Conservation (phyloP, 2,329 filamentous ascomycete species). For the Calonectria henricotiae region DNA sequence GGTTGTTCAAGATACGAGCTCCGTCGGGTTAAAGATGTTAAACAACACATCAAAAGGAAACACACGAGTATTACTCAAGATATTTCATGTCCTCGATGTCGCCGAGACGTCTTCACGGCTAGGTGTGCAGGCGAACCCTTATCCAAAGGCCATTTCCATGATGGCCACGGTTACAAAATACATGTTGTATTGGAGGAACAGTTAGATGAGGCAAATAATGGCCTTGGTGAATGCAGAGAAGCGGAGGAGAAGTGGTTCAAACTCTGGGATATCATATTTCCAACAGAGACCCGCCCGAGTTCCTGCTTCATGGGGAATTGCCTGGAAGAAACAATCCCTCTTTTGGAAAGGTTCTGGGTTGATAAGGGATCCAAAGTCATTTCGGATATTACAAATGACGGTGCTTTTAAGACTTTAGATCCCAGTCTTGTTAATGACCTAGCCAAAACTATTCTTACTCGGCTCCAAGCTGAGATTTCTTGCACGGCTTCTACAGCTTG, state of each 20-base stretch:
- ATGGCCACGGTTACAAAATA: background rate
- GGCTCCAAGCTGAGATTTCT: background rate
- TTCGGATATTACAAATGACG: background rate
- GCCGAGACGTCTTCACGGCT: background rate
- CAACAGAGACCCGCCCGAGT: background rate
- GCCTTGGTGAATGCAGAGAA: background rate
- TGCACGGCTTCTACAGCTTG: too few relatives aligned
- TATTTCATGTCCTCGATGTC: background rate
- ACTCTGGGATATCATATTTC: background rate
- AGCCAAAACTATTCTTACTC: background rate
- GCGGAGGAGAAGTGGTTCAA: background rate
- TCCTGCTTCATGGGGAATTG: background rate
- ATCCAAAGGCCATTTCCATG: background rate
- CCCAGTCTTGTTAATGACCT: background rate
- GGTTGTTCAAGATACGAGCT: background rate
- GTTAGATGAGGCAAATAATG: background rate
- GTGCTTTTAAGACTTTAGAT: background rate
- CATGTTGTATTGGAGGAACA: background rate
- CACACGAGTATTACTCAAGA: background rate
- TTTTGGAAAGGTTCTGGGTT: background rate
- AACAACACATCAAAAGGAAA: background rate
- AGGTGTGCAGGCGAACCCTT: background rate
- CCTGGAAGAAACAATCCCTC: background rate
- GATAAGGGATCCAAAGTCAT: background rate
- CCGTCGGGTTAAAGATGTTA: background rate